Conservation (phyloP, 192 early-diverging fungal genomes). For the Backusella tarrabulga region DNA sequence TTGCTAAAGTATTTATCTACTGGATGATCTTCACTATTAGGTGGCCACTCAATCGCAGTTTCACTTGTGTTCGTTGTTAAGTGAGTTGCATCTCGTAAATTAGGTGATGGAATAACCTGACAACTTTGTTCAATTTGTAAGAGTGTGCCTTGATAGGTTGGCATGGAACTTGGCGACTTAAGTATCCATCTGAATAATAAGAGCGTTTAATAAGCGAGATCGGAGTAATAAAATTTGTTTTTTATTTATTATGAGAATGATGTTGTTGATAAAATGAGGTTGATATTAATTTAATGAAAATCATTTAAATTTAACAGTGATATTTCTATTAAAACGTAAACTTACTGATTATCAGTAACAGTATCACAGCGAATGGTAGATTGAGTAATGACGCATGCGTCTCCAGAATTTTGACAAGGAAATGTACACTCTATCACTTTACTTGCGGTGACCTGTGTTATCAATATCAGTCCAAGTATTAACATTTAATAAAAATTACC, state of each 20-base stretch:
- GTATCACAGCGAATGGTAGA: not conserved
- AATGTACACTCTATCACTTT: conserved; percentile 4
- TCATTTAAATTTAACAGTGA: not conserved
- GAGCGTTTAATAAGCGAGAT: not conserved
- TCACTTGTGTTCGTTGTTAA: not conserved
- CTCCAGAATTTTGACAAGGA: conserved; percentile 4
- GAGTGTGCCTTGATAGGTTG: not conserved
- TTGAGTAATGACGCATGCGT: not conserved
- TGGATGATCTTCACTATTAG: not conserved
- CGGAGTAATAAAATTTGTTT: not conserved
- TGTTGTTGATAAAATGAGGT: not conserved
- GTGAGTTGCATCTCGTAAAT: not conserved
- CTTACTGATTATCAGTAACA: not conserved
- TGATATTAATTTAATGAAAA: not conserved
- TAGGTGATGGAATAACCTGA: not conserved
- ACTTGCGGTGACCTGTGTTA: not conserved
- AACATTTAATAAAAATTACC: not conserved
- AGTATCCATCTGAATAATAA: not conserved
- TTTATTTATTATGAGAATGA: not conserved
- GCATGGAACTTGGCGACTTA: not conserved
- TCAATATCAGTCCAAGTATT: not conserved
- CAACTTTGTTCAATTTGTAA: not conserved
- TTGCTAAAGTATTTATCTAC: not conserved
- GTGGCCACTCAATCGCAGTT: not conserved
- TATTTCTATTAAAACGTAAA: not conserved